phyloP scores from a whole-genome alignment of 352 stramenopile genomes.

The Chrysophaeum taylorii region DNA sequence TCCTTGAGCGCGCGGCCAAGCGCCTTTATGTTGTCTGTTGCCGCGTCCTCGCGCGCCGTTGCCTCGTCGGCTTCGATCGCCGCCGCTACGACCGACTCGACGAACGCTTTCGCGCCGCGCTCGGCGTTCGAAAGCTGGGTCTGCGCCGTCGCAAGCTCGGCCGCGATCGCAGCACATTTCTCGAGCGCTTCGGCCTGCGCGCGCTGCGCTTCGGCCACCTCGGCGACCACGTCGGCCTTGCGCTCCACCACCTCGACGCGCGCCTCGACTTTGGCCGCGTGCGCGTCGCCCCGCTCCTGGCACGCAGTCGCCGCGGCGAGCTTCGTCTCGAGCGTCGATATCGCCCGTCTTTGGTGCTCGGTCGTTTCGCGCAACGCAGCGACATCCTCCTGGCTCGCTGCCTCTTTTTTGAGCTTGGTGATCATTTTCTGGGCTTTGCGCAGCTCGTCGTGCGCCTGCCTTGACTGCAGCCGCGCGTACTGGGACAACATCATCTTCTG shows the following conservation, averaged over 20 bases:
- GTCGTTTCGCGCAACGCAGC: not conserved
- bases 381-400: not conserved
- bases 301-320: no score
- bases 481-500: no score
- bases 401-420: not conserved
- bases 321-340: not conserved
- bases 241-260: not conserved
- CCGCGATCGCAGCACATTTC: no score
- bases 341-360: not conserved
- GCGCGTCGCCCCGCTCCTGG: no score
- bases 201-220: not conserved
- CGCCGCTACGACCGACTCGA: not conserved
- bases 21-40: not conserved
- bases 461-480: not conserved
- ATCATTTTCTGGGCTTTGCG: not conserved
- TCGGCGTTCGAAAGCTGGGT: no score
- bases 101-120: no score
- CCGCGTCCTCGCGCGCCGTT: not conserved
- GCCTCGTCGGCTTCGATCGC: not conserved
- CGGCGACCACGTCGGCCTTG: not conserved
- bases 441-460: constrained; percentile 5
- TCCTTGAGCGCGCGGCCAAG: constrained; percentile 2
- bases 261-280: not conserved
- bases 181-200: no score
- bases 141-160: not conserved